These are phyloP conservation scores for Rhinocladiella mackenziei DNA, from an alignment of 2,329 filamentous ascomycete species.

Conservation along the genomic window DNA sequence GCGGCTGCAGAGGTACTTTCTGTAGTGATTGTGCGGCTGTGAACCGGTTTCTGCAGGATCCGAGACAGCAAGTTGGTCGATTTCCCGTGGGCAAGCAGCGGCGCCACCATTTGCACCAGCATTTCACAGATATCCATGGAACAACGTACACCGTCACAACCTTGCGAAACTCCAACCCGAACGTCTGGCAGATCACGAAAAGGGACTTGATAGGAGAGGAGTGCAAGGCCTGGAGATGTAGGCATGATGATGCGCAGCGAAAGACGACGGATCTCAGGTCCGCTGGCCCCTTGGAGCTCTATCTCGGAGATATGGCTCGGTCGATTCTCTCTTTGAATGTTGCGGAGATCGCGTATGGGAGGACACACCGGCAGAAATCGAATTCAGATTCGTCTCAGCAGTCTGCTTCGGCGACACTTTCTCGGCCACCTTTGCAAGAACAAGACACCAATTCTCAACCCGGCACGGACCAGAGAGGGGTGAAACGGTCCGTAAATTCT, in stretches of 20 bases:
- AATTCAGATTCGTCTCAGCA: too few species aligned
- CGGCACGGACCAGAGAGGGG: not conserved
- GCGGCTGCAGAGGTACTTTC: not conserved
- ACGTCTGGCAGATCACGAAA: constrained; percentile 12
- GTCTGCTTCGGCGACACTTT: too few species aligned
- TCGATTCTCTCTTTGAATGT: not conserved
- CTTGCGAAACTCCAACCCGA: constrained; percentile 3
- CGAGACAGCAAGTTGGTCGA: constrained; percentile 1
- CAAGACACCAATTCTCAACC: too few species aligned
- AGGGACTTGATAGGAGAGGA: not conserved
- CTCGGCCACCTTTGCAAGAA: too few species aligned
- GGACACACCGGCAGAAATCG: not conserved
- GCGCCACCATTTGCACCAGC: constrained; percentile 1
- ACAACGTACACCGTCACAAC: constrained; percentile 6
- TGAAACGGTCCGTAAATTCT: not conserved
- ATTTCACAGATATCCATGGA: not conserved
- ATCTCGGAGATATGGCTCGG: not conserved
- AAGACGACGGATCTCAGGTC: not conserved
- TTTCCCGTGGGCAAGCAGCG: constrained; percentile 3
- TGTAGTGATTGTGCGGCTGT: constrained; percentile 8
- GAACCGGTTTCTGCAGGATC: constrained; percentile 4
- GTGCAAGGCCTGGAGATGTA: constrained; percentile 2
- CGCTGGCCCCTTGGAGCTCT: not conserved
- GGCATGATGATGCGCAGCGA: not conserved
- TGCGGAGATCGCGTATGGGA: not conserved